Evolutionary conservation across 257 asterid genomes (phyloP).

Genomic region (Nicotiana otophora): DNA sequence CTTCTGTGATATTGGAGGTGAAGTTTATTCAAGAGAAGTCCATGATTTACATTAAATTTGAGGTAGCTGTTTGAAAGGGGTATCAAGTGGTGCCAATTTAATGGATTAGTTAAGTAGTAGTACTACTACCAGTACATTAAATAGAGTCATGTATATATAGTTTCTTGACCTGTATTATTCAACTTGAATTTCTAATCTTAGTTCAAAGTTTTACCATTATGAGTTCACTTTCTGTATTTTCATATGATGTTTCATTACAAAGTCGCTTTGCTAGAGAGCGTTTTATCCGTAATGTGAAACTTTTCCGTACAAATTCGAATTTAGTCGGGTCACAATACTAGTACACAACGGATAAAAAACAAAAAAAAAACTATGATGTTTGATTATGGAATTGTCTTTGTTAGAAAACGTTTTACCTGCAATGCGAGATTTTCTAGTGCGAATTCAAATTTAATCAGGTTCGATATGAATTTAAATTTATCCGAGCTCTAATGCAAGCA

Average conservation of each 20-base stretch:
- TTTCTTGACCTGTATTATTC: neutral
- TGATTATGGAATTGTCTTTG: too few species aligned
- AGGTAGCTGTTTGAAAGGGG: constrained; percentile 20
- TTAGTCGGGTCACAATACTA: too few species aligned
- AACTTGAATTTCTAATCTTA: neutral
- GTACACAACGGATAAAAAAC: too few species aligned
- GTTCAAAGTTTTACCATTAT: neutral
- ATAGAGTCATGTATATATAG: constrained; percentile 8
- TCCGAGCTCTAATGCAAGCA: too few species aligned
- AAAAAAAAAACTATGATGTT: too few species aligned
- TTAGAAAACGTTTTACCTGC: too few species aligned
- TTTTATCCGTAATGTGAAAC: too few species aligned
- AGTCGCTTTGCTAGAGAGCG: too few species aligned
- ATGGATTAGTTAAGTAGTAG: constrained; percentile 13
- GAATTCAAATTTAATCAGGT: too few species aligned
- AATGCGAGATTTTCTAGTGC: accelerated
- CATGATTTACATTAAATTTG: constrained; percentile 58
- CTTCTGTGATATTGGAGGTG: constrained; percentile 10
- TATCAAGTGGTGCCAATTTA: neutral
- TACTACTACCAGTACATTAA: neutral
- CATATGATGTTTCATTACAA: neutral
- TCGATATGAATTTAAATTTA: too few species aligned
- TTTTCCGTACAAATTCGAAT: too few species aligned
- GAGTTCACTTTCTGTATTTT: neutral
- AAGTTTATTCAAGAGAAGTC: constrained; percentile 48